A percentile compares a stretch with the other conserved stretches of the same genome.
Evolutionary conservation across 345 rosid species (phyloP).

Genomic region (Raphanus sativus): DNA sequence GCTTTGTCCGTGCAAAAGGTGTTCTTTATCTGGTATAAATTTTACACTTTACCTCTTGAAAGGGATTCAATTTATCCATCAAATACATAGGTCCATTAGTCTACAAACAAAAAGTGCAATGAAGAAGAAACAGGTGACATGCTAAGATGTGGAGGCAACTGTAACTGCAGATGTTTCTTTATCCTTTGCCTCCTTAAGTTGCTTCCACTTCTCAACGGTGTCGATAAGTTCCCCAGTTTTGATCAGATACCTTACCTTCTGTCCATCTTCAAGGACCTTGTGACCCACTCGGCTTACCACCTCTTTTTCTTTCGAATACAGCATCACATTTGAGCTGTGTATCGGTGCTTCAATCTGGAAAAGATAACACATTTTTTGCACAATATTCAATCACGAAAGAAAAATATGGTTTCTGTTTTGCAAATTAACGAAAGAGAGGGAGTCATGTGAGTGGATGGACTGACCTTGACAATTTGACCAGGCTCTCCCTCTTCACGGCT

Average conservation of each 20-base stretch:
- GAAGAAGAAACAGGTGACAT: background rate
- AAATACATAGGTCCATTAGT: too few relatives aligned
- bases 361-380: background rate
- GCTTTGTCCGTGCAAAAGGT: background rate
- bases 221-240: slow-evolving; percentile 91
- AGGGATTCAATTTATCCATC: slow-evolving; percentile 13
- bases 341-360: slow-evolving; percentile 89
- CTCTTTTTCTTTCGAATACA: slow-evolving; percentile 77
- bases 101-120: background rate
- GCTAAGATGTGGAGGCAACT: slow-evolving; percentile 25
- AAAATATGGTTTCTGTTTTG: background rate
- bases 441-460: background rate
- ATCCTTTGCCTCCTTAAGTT: slow-evolving; percentile 60
- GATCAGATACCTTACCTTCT: slow-evolving; percentile 65
- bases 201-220: slow-evolving; percentile 68
- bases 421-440: background rate
- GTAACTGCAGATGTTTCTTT: slow-evolving; percentile 60
- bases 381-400: background rate
- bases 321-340: slow-evolving; percentile 96
- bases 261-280: slow-evolving; percentile 69
- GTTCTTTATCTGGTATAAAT: background rate
- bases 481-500: slow-evolving; percentile 83
- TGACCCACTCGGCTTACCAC: slow-evolving; percentile 85
- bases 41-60: too few relatives aligned
- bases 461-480: slow-evolving; percentile 86